Conservation (phyloP, 2,329 filamentous ascomycete genomes). For the Teratosphaeria zuluensis region DNA sequence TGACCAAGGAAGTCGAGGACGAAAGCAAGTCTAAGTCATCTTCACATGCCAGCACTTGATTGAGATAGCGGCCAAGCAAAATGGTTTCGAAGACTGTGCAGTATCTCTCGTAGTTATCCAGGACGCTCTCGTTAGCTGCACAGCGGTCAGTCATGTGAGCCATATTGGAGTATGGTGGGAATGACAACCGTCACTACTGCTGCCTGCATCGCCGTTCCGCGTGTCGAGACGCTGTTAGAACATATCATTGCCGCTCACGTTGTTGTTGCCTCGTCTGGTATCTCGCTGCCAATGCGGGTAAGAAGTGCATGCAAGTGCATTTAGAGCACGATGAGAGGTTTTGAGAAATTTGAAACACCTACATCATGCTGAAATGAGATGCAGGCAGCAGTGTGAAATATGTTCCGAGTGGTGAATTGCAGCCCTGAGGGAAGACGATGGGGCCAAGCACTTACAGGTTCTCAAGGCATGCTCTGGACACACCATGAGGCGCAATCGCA, state of each 20-base stretch:
- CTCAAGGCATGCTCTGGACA: not conserved
- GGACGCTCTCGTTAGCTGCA: constrained; percentile 7
- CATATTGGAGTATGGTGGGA: not conserved
- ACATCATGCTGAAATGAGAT: not conserved
- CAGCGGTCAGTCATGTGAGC: constrained; percentile 2
- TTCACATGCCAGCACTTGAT: constrained; percentile 39
- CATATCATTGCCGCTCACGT: not conserved
- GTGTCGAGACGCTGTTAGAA: not conserved
- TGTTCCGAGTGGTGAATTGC: not conserved
- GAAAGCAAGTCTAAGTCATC: constrained; percentile 32
- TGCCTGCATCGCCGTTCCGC: not conserved
- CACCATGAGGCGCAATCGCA: constrained; percentile 1
- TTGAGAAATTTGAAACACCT: not conserved
- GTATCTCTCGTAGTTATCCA: constrained; percentile 33
- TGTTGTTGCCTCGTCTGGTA: not conserved
- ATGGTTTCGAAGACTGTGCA: constrained; percentile 39
- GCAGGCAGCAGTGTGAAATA: not conserved
- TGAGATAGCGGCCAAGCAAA: constrained; percentile 39
- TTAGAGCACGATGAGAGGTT: not conserved
- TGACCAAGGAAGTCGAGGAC: constrained; percentile 26
- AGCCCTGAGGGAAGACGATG: not conserved
- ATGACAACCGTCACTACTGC: not conserved
- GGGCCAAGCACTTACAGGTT: not conserved
- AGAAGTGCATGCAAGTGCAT: not conserved
- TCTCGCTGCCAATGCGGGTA: not conserved